Conservation (phyloP, 1,284 basidiomycete species). For the Sporisorium iseilematis-ciliati region DNA sequence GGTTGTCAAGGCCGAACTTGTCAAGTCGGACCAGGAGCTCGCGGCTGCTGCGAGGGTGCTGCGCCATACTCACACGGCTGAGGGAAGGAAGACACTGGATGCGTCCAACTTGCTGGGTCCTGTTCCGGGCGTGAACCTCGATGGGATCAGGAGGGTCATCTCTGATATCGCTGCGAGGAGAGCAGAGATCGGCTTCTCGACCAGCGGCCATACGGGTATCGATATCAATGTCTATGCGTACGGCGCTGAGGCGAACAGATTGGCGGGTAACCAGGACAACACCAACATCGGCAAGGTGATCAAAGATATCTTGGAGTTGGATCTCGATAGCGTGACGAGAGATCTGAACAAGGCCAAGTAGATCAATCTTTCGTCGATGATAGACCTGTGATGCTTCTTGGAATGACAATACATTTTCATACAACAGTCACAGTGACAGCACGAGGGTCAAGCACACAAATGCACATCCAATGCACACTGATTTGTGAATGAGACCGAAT, state of each 20-base stretch:
- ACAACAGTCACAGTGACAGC: too few relatives aligned
- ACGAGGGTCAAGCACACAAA: too few relatives aligned
- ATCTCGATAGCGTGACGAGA: constrained; percentile 55
- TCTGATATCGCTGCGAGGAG: constrained; percentile 57
- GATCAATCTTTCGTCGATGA: background rate
- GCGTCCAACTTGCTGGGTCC: constrained; percentile 11
- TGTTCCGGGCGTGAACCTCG: constrained; percentile 41
- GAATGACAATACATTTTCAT: background rate
- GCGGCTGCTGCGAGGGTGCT: background rate
- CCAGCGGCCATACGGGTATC: constrained; percentile 71
- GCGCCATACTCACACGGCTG: constrained; percentile 7
- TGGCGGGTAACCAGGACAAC: constrained; percentile 70
- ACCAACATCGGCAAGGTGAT: constrained; percentile 67
- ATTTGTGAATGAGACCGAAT: too few relatives aligned
- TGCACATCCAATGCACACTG: too few relatives aligned
- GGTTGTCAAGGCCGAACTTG: constrained; percentile 32
- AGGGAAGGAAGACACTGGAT: background rate
- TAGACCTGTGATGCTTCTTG: background rate
- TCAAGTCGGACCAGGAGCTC: constrained; percentile 9
- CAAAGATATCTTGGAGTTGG: constrained; percentile 47
- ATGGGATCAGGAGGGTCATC: constrained; percentile 43
- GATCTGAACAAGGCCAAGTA: constrained; percentile 31
- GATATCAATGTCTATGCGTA: constrained; percentile 71
- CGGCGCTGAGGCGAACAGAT: constrained; percentile 54
- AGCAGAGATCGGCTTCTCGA: constrained; percentile 71